Evolutionary conservation across 164 flowering plant genomes (phyloP).

Genomic region (Aristolochia californica): DNA sequence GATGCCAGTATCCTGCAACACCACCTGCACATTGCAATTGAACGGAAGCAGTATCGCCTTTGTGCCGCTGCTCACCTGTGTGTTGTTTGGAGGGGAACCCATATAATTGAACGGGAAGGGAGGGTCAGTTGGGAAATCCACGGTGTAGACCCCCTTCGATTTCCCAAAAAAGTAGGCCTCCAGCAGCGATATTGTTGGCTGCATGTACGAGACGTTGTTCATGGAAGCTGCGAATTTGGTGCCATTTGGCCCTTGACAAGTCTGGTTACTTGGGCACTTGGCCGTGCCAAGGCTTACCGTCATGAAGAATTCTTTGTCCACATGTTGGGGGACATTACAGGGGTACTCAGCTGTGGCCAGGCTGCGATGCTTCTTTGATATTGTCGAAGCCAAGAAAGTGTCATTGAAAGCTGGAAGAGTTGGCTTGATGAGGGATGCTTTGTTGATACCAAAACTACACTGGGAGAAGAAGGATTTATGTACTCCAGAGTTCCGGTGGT

Average conservation of each 20-base stretch:
- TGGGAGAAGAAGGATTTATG: conserved; percentile 4
- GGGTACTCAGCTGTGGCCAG: conserved; percentile 38
- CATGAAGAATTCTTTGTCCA: conserved; percentile 44
- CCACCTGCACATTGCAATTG: conserved; percentile 50
- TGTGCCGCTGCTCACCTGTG: conserved; percentile 32
- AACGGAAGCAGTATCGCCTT: conserved; percentile 36
- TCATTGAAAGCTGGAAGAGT: conserved; percentile 43
- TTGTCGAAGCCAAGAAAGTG: conserved; percentile 32
- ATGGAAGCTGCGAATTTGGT: conserved; percentile 41
- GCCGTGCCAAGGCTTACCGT: conserved; percentile 47
- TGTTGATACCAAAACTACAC: conserved; percentile 7
- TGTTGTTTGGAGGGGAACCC: conserved; percentile 47
- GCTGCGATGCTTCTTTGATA: conserved; percentile 30
- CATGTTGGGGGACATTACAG: conserved; percentile 38
- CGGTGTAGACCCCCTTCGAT: conserved; percentile 40
- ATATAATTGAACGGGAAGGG: conserved; percentile 39
- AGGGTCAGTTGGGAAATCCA: conserved; percentile 42
- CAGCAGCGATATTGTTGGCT: conserved; percentile 39
- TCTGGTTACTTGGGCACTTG: conserved; percentile 35
- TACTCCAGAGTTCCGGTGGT: conserved; percentile 44
- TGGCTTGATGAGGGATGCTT: conserved; percentile 30
- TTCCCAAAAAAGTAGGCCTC: conserved; percentile 40
- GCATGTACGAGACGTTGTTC: conserved; percentile 48
- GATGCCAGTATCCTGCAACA: conserved; percentile 62
- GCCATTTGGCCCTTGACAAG: conserved; percentile 60